phyloP scores from a whole-genome alignment of 345 rosid species.

The Trapa bicornis region DNA sequence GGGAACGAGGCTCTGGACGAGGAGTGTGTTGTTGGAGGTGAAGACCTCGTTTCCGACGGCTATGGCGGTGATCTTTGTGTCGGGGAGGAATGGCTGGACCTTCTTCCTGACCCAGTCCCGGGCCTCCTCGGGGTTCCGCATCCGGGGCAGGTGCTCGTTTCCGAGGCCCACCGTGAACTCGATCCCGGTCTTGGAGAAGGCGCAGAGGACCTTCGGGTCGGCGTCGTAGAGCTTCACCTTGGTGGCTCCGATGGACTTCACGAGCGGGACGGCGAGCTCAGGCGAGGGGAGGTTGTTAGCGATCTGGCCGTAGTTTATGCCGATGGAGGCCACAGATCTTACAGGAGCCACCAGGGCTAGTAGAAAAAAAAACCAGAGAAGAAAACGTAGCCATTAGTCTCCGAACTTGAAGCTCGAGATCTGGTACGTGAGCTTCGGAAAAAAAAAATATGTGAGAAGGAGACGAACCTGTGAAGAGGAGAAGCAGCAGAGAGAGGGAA shows the following conservation, averaged over 20 bases:
- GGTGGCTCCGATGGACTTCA: slow-evolving; percentile 32
- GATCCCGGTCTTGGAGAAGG: slow-evolving; percentile 31
- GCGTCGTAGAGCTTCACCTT: slow-evolving; percentile 40
- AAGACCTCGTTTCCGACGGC: slow-evolving; percentile 38
- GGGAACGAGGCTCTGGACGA: slow-evolving; percentile 18
- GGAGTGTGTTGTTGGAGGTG: slow-evolving; percentile 24
- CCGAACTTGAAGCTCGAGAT: not conserved
- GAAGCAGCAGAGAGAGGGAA: slow-evolving; percentile 5
- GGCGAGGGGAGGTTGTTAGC: slow-evolving; percentile 37
- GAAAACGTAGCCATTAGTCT: too few species aligned
- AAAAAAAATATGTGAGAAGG: not conserved
- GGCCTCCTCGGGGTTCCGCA: slow-evolving; percentile 26
- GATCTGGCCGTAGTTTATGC: slow-evolving; percentile 40
- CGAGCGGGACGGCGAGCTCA: slow-evolving; percentile 25
- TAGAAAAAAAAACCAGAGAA: not conserved
- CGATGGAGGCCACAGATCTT: slow-evolving; percentile 18
- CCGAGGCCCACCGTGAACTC: slow-evolving; percentile 39
- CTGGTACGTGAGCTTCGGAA: not conserved
- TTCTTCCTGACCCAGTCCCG: slow-evolving; percentile 30
- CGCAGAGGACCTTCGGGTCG: slow-evolving; percentile 28
- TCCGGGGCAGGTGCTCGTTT: slow-evolving; percentile 26
- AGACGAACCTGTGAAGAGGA: slow-evolving; percentile 3
- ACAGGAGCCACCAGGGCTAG: slow-evolving; percentile 1
- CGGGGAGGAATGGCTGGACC: slow-evolving; percentile 31
- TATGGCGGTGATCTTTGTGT: slow-evolving; percentile 32